A percentile compares a stretch with the other conserved stretches of the same genome.
Evolutionary conservation across 306 rosid species (phyloP).

Genomic region (Prunus persica): DNA sequence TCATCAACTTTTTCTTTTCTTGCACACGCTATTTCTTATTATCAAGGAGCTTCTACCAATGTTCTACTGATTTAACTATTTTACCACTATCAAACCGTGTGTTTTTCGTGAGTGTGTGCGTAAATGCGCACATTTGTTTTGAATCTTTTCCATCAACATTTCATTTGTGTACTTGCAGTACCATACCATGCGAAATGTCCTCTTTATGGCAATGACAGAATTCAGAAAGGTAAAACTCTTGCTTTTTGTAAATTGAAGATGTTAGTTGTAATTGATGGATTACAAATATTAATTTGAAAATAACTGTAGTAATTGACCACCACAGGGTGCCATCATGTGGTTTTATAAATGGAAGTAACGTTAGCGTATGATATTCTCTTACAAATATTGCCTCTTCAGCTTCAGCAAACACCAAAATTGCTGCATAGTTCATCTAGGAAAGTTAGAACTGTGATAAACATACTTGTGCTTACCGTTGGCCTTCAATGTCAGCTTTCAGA

Average conservation of each 20-base stretch:
- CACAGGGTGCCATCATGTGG: neutral
- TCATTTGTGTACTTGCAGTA: conserved; percentile 47
- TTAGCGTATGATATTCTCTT: neutral
- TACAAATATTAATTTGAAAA: conserved; percentile 3
- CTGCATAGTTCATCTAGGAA: neutral
- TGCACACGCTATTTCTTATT: neutral
- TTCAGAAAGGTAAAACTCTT: conserved; percentile 54
- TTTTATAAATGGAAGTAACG: neutral
- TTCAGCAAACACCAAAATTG: conserved; percentile 1
- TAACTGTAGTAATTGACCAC: neutral
- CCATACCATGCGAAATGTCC: conserved; percentile 76
- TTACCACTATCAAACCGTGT: neutral
- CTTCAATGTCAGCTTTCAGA: conserved; percentile 64
- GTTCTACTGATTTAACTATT: neutral
- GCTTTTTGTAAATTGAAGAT: conserved; percentile 3
- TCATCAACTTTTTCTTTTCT: neutral
- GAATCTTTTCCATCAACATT: neutral
- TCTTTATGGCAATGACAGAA: conserved; percentile 79
- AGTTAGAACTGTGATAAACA: conserved; percentile 18
- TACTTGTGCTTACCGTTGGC: conserved; percentile 32
- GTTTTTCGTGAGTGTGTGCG: neutral
- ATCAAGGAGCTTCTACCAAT: neutral
- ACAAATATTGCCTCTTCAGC: neutral
- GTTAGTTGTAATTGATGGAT: neutral
- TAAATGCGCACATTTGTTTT: neutral